Evolutionary conservation across 768 basidiomycete species (phyloP).

Genomic region (Amanita rubescens): DNA sequence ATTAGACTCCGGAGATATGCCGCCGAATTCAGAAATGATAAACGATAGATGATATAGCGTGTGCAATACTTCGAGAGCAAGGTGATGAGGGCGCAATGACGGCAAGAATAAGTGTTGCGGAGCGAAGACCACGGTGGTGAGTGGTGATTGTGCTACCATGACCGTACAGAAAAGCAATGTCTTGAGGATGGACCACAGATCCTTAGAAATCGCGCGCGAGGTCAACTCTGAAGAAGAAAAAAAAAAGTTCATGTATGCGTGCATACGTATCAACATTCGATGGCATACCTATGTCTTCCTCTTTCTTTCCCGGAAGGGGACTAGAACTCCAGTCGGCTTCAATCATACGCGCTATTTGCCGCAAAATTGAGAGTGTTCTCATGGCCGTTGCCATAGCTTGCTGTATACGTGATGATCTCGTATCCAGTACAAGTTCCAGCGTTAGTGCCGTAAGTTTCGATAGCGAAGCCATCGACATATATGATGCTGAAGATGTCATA

Average conservation of each 20-base stretch:
- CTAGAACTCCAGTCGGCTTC: conserved; percentile 44
- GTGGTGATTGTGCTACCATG: conserved; percentile 58
- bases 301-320: conserved; percentile 27
- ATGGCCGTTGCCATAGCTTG: conserved; percentile 24
- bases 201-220: conserved; percentile 35
- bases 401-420: conserved; percentile 20
- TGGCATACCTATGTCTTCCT: conserved; percentile 25
- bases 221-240: conserved; percentile 28
- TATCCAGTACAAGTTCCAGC: conserved; percentile 28
- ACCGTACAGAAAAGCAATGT: conserved; percentile 67
- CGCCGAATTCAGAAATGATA: conserved; percentile 75
- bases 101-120: conserved; percentile 24
- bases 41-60: conserved; percentile 66
- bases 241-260: not conserved
- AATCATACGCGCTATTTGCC: conserved; percentile 32
- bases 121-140: conserved; percentile 48
- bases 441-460: conserved; percentile 29
- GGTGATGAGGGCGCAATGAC: conserved; percentile 21
- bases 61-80: conserved; percentile 49
- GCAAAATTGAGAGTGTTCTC: conserved; percentile 24
- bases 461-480: conserved; percentile 18
- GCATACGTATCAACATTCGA: not conserved
- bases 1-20: conserved; percentile 47
- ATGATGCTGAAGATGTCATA: conserved; percentile 17
- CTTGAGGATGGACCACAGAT: conserved; percentile 64